These are phyloP conservation scores for Phytophthora litchii DNA, from an alignment of 352 stramenopile genomes.

Conservation along the genomic window DNA sequence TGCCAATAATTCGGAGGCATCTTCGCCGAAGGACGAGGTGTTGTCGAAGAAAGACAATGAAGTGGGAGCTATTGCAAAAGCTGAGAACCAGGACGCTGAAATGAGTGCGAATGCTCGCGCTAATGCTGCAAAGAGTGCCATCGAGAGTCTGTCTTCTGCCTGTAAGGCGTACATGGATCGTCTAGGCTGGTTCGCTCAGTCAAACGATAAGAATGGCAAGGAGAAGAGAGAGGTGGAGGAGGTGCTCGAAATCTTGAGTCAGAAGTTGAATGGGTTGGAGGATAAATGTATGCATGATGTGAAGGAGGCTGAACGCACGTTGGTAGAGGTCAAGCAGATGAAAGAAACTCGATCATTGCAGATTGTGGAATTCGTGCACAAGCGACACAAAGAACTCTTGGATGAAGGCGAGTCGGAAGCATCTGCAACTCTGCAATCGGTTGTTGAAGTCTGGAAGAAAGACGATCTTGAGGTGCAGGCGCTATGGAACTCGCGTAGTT, in stretches of 20 bases:
- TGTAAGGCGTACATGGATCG: conserved; percentile 48
- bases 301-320: conserved; percentile 23
- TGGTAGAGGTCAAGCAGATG: conserved; percentile 32
- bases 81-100: conserved; percentile 17
- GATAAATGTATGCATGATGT: conserved; percentile 31
- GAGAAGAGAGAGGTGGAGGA: conserved; percentile 24
- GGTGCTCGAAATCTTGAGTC: conserved; percentile 32
- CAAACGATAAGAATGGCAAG: conserved; percentile 13
- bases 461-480: conserved; percentile 42
- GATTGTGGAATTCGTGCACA: conserved; percentile 41
- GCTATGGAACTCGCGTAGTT: conserved; percentile 31
- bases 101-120: conserved; percentile 39
- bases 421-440: conserved; percentile 40
- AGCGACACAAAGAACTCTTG: conserved; percentile 39
- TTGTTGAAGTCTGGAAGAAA: conserved; percentile 40
- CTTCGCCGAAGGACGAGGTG: conserved; percentile 18
- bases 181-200: conserved; percentile 40
- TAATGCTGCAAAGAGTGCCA: conserved; percentile 44
- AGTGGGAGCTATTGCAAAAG: conserved; percentile 25
- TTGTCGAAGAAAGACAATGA: conserved; percentile 31
- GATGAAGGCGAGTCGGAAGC: conserved; percentile 33
- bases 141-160: conserved; percentile 46
- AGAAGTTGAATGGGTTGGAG: conserved; percentile 23
- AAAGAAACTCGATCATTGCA: conserved; percentile 38
- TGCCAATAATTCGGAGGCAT: conserved; percentile 27